phyloP scores from a whole-genome alignment of 768 basidiomycete species.

The Agrocybe praecox region DNA sequence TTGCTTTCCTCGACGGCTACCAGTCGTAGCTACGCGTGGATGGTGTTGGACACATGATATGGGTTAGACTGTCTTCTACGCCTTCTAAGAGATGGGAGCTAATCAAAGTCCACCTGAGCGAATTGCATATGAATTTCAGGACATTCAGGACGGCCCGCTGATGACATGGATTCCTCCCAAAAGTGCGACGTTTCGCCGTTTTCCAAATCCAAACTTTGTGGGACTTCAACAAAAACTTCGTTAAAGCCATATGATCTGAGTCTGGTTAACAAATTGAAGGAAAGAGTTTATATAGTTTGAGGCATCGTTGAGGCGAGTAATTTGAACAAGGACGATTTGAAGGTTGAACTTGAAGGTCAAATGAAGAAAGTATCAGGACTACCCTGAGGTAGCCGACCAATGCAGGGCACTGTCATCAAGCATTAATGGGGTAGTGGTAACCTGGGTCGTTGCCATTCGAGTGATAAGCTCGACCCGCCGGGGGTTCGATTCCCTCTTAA shows the following conservation, averaged over 20 bases:
- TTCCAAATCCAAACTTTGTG: no score
- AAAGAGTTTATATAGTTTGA: no score
- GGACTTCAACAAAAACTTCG: not conserved
- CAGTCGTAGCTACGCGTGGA: not conserved
- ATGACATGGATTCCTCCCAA: not conserved
- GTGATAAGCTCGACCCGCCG: constrained; percentile 67
- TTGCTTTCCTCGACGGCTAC: not conserved
- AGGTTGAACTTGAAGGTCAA: no score
- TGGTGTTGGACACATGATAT: not conserved
- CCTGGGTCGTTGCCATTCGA: constrained; percentile 14
- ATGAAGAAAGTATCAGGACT: no score
- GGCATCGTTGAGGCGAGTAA: no score
- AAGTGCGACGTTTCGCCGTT: not conserved
- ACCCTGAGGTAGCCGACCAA: no score
- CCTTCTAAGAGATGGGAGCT: no score
- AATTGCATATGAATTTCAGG: not conserved
- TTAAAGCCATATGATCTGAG: not conserved
- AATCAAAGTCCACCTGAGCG: not conserved
- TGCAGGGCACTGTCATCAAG: no score
- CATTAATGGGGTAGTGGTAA: constrained; percentile 32
- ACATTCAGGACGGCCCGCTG: not conserved
- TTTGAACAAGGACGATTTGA: no score
- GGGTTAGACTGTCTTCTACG: no score
- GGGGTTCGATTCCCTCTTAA: constrained; percentile 89
- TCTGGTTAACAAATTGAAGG: no score